Percentiles rank a stretch among this genome's conserved stretches.
phyloP scores from a whole-genome alignment of 441 rosid genomes.

The Corymbia citriodora region DNA sequence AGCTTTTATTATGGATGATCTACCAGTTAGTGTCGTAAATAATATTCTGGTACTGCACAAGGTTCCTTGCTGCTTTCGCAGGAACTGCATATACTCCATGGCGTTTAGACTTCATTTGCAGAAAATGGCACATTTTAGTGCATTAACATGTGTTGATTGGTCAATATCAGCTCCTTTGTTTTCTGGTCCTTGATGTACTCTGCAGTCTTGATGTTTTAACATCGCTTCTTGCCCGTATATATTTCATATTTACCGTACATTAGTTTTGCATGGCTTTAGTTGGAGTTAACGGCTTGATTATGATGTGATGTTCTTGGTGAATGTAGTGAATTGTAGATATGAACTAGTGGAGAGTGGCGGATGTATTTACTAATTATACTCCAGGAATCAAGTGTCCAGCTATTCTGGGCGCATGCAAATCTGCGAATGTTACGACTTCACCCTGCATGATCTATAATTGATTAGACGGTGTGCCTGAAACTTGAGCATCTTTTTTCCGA shows the following conservation, averaged over 20 bases:
- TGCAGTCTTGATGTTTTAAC: not conserved
- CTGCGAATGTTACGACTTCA: not conserved
- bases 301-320: not conserved
- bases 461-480: not conserved
- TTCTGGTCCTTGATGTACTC: not conserved
- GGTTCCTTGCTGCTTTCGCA: not conserved
- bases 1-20: not conserved
- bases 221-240: not conserved
- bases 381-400: not conserved
- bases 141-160: not conserved
- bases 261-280: not conserved
- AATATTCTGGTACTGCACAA: not conserved
- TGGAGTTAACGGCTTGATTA: not conserved
- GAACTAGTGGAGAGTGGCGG: not conserved
- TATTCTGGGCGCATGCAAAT: not conserved
- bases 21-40: not conserved
- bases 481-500: not conserved
- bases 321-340: not conserved
- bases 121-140: not conserved
- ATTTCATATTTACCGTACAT: not conserved
- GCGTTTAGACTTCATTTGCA: not conserved
- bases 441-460: not conserved
- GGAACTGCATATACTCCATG: not conserved
- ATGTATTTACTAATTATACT: not conserved
- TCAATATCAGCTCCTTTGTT: not conserved